Base-by-base conservation (phyloP, 1,284 basidiomycete genomes). In the Irpex rosettiformis region DNA sequence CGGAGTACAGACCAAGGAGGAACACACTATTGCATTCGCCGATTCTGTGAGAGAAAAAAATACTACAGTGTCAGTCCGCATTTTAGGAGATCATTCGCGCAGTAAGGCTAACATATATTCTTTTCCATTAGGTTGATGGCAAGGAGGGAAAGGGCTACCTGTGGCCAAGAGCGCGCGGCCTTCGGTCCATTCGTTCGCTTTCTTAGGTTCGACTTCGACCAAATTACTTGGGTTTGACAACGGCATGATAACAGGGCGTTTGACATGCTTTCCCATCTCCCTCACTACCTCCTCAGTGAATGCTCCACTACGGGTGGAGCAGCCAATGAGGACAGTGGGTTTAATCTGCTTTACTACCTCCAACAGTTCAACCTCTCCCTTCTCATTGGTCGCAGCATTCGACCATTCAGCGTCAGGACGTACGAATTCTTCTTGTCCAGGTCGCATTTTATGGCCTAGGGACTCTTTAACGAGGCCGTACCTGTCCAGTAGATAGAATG, bases 201-300 rank as follows among this genome's bases (percentile, higher is more conserved):
- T 83, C 64, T 82, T 77, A 2, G 91, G 92, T 60, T 85, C 80
- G 1, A 90, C 88, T 71, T 94, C 92, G 49, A 86, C 86, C 56
- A 94, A 76, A 28, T 77, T 73, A 62, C 87, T 93, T 6, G 92
- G 93, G 72, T 95, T 95, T 55, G 87, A 90, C 65, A 94, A 77
- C 10, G 91, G 90, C 62, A 94, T 79, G 64, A 94, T 91, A 69
- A 93, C 88, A 0, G 92, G 91, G 60, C 88, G 75, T 42, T 89
- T 87, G n/a, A 80, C 81, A 55, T 79, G 75, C 61, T 81, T 79
- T 28, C 81, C 78, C 90, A 94, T 93, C 54, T 85, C 82, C 63
- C 77, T 77, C 29, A 91, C 71, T 42, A 95, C 77, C 55, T 88
- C 84, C 73, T 94, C 86, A 30, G 82, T 88, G 72, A 95, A 96